Percentiles rank a stretch among this genome's conserved stretches.
These are phyloP conservation scores for Barbatosphaeria neglecta DNA, from an alignment of 495 filamentous ascomycete genomes.

Conservation along the genomic window DNA sequence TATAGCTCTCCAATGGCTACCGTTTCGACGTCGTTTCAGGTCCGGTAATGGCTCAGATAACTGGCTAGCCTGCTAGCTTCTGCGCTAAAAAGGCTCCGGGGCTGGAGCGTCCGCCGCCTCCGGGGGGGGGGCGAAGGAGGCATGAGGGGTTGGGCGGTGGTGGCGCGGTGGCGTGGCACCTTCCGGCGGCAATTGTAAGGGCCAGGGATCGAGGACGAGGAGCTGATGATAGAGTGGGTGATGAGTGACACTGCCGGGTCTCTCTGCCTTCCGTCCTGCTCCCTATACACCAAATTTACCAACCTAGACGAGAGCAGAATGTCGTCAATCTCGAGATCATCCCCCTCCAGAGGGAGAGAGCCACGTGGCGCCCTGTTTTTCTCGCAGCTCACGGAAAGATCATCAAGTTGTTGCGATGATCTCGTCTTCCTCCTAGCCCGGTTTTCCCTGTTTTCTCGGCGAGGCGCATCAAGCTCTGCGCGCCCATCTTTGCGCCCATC, in stretches of 20 bases:
- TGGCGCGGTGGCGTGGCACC: no score
- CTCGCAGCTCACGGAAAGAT: constrained; percentile 13
- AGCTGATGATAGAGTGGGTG: no score
- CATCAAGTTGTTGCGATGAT: constrained; percentile 1
- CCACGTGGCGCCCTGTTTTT: constrained; percentile 23
- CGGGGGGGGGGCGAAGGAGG: no score
- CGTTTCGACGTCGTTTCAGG: background rate
- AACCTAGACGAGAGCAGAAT: background rate
- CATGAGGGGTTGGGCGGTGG: no score
- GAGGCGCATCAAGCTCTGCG: background rate
- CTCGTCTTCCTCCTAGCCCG: background rate
- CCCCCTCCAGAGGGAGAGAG: constrained; percentile 6
- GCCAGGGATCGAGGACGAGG: no score
- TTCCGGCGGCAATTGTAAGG: no score
- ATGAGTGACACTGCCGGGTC: no score
- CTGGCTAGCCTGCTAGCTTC: background rate
- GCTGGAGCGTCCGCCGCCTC: no score
- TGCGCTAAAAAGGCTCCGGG: background rate
- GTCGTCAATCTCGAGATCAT: no score
- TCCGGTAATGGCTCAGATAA: no score
- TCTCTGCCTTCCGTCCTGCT: no score
- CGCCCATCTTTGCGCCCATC: background rate
- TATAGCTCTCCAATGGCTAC: no score
- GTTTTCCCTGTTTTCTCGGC: background rate
- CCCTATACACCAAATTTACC: background rate